These are phyloP conservation scores for Fusarium floridanum DNA, from an alignment of 2,329 filamentous ascomycete species.

Conservation along the genomic window DNA sequence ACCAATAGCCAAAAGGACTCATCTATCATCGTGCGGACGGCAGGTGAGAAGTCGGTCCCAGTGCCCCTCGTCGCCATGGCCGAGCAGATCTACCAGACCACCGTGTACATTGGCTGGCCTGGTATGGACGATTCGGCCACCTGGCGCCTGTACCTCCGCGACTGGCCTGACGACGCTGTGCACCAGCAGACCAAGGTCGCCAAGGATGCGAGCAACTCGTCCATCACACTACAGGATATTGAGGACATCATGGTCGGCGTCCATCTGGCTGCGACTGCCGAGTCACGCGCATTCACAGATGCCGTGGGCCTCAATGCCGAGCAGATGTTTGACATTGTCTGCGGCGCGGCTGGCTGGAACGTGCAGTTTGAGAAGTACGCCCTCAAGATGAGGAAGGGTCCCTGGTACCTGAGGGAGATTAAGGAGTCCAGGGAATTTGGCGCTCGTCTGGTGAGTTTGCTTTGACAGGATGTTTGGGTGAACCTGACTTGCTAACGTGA, in stretches of 20 bases:
- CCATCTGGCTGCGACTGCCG: conserved; percentile 1
- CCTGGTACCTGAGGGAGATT: background rate
- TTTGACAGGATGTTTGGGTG: background rate
- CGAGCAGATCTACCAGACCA: background rate
- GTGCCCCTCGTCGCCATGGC: background rate
- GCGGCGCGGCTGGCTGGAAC: conserved; percentile 1
- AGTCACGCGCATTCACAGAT: background rate
- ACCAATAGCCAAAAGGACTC: conserved; percentile 6
- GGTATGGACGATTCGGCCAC: background rate
- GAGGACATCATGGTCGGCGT: background rate
- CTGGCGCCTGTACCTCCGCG: background rate
- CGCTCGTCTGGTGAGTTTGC: background rate
- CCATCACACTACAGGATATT: background rate
- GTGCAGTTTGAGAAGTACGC: background rate
- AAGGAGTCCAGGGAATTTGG: background rate
- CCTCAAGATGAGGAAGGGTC: conserved; percentile 2
- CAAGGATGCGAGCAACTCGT: background rate
- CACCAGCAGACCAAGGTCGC: background rate
- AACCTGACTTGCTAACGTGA: background rate
- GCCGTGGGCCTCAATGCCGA: background rate
- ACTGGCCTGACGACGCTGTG: background rate
- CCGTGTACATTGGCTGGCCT: background rate
- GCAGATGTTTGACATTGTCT: background rate
- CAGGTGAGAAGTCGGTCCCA: background rate
- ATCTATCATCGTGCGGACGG: background rate